phyloP scores from a whole-genome alignment of 352 stramenopile species.

The Phytophthora kernoviae region DNA sequence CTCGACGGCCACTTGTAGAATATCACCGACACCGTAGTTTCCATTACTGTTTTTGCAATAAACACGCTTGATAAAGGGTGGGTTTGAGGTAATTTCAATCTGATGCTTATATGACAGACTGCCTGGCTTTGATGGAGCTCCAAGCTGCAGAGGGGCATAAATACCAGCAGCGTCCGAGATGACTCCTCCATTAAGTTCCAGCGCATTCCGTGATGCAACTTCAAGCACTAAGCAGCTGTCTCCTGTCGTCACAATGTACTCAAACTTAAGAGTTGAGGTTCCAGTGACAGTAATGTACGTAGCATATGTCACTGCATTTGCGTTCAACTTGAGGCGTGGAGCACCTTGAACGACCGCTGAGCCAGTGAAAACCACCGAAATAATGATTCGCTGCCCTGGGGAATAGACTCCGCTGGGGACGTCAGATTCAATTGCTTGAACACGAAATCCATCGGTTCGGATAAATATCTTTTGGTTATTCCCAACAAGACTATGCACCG shows the following conservation, averaged over 20 bases:
- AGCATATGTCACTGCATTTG: slow-evolving; percentile 43
- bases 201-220: slow-evolving; percentile 40
- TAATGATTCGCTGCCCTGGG: slow-evolving; percentile 56
- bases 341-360: slow-evolving; percentile 55
- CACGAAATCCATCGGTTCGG: slow-evolving; percentile 60
- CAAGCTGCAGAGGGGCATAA: slow-evolving; percentile 57
- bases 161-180: slow-evolving; percentile 50
- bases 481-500: slow-evolving; percentile 60
- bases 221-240: slow-evolving; percentile 57
- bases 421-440: slow-evolving; percentile 39
- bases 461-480: slow-evolving; percentile 67
- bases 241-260: slow-evolving; percentile 55
- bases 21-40: slow-evolving; percentile 56
- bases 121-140: slow-evolving; percentile 21
- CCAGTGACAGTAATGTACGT: slow-evolving; percentile 59
- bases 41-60: slow-evolving; percentile 35
- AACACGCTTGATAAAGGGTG: slow-evolving; percentile 46
- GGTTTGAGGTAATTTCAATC: slow-evolving; percentile 50
- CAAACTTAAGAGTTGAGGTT: slow-evolving; percentile 47
- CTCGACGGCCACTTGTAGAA: slow-evolving; percentile 45
- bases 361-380: slow-evolving; percentile 58
- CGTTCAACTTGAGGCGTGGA: slow-evolving; percentile 57
- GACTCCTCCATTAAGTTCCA: slow-evolving; percentile 59
- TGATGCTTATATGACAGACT: slow-evolving; percentile 53
- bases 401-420: slow-evolving; percentile 56